These are phyloP conservation scores for Epichloe gansuensis DNA, from an alignment of 2,329 filamentous ascomycete species.

Conservation along the genomic window DNA sequence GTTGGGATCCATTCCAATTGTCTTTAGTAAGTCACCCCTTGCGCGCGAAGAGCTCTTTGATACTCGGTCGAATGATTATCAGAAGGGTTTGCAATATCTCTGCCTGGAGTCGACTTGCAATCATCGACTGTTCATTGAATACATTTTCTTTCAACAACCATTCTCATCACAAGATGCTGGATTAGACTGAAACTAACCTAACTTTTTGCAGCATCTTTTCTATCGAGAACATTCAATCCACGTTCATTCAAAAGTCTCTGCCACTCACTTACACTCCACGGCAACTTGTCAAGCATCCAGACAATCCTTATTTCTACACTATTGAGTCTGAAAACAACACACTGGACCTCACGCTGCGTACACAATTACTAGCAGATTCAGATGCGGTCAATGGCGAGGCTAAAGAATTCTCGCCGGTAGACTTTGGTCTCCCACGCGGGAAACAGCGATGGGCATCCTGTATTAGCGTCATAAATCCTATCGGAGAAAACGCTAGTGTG, in stretches of 20 bases:
- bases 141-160: too few species aligned
- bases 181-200: too few species aligned
- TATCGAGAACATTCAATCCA: slow-evolving; percentile 73
- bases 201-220: slow-evolving; percentile 47
- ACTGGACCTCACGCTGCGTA: slow-evolving; percentile 57
- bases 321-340: slow-evolving; percentile 91
- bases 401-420: slow-evolving; percentile 55
- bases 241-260: slow-evolving; percentile 75
- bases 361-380: slow-evolving; percentile 60
- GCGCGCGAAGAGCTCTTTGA: too few species aligned
- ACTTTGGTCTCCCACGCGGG: slow-evolving; percentile 80
- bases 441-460: slow-evolving; percentile 89
- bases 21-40: too few species aligned
- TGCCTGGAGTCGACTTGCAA: too few species aligned
- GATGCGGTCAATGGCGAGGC: slow-evolving; percentile 58
- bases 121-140: too few species aligned
- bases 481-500: slow-evolving; percentile 55
- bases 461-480: slow-evolving; percentile 82
- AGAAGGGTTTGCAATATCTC: slow-evolving; percentile 33
- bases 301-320: slow-evolving; percentile 81
- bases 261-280: slow-evolving; percentile 82
- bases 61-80: slow-evolving; percentile 25
- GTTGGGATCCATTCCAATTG: slow-evolving; percentile 59
- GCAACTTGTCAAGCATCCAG: slow-evolving; percentile 75
- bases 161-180: too few species aligned